phyloP scores from a whole-genome alignment of 345 rosid genomes.

The Anacardium occidentale region DNA sequence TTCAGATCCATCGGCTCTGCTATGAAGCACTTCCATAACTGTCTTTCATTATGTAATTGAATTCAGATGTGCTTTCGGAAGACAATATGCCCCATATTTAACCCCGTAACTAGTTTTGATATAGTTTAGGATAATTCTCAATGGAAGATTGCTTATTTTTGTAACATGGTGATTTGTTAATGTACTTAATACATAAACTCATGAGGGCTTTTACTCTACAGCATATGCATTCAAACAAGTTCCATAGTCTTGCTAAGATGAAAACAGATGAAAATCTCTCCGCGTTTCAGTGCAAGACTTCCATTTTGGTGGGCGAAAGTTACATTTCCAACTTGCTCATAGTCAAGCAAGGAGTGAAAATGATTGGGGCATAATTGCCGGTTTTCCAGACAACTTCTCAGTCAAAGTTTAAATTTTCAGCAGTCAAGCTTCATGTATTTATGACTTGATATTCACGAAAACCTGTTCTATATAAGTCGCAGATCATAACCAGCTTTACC shows the following conservation, averaged over 20 bases:
- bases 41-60: slow-evolving; percentile 9
- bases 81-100: neutral
- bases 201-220: slow-evolving; percentile 1
- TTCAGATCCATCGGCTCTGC: slow-evolving; percentile 9
- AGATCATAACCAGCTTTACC: neutral
- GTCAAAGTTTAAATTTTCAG: neutral
- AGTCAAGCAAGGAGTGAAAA: no score
- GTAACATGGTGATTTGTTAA: slow-evolving; percentile 17
- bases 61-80: slow-evolving; percentile 2
- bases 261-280: neutral
- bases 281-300: no score
- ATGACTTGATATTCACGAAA: neutral
- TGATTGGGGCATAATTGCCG: no score
- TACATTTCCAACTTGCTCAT: no score
- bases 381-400: no score
- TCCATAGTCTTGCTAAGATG: neutral
- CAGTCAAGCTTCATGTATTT: neutral
- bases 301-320: no score
- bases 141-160: no score
- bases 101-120: slow-evolving; percentile 29
- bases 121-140: slow-evolving; percentile 20
- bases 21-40: slow-evolving; percentile 10
- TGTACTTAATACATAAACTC: neutral
- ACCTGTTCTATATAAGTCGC: neutral
- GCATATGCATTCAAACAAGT: neutral